phyloP scores from a whole-genome alignment of 2,329 filamentous ascomycete species.

The Ophiostoma sp. region DNA sequence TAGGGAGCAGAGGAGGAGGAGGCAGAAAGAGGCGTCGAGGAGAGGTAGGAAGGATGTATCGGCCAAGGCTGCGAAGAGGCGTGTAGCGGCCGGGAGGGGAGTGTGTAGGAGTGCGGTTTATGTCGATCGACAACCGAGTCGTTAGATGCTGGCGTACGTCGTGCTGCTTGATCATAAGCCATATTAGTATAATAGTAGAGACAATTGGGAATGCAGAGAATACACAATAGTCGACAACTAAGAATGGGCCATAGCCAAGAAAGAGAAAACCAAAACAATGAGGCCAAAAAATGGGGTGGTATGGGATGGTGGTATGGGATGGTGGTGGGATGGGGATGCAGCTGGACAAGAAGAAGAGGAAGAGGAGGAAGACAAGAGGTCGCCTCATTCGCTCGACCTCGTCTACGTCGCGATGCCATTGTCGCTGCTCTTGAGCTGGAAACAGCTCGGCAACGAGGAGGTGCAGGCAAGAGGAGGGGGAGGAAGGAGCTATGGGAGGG shows the following conservation, averaged over 20 bases:
- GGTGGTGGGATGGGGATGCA: background rate
- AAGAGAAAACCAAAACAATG: background rate
- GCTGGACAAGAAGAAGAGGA: background rate
- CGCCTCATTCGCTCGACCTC: background rate
- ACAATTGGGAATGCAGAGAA: background rate
- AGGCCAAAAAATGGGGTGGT: background rate
- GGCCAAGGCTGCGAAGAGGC: background rate
- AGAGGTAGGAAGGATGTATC: background rate
- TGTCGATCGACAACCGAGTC: too few species aligned
- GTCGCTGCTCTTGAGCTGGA: background rate
- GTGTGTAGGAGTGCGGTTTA: background rate
- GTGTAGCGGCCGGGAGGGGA: background rate
- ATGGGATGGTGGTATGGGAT: background rate
- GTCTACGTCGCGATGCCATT: background rate
- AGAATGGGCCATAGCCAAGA: slow-evolving; percentile 11
- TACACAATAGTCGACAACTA: slow-evolving; percentile 16
- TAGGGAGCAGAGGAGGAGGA: background rate
- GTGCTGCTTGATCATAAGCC: slow-evolving; percentile 17
- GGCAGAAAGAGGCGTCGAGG: background rate
- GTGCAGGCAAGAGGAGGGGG: background rate
- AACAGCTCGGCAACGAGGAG: slow-evolving; percentile 8
- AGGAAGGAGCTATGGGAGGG: background rate
- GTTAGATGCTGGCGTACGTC: background rate
- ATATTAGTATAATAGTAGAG: slow-evolving; percentile 19
- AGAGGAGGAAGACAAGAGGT: background rate